Base-by-base conservation (phyloP, 495 filamentous ascomycete genomes). In the Aspergillus mulundensis region DNA sequence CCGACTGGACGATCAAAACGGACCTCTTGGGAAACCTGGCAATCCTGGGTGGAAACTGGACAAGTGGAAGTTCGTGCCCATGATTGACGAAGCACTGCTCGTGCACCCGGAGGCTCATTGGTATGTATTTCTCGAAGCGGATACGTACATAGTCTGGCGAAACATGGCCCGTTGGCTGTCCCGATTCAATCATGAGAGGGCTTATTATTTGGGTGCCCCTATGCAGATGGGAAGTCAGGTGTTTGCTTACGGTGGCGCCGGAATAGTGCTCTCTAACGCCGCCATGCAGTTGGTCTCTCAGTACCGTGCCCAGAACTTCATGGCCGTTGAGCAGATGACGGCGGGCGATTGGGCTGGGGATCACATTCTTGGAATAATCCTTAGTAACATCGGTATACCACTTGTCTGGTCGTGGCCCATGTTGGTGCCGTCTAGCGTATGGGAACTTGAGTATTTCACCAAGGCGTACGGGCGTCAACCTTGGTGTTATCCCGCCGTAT, bases 91-190 rank as follows among this genome's bases (percentile, higher is more conserved):
- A 40, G 70, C 76, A 6, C 70, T 70, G n/a, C 62, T 56, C 23
- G 63, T 39, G 25, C 62, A 61, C 7, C 81, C 82, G 3, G 58
- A 71, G 45, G 74, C 76, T 19, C 75, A 83, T 51, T 87, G 81
- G 79, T 87, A 84, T 62, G 61, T 85, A 28, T 83, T 84, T 54
- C 76, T 84, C 61, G 83, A 85, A 47, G 81, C 81, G 47, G 83
- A 85, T 64, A 80, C 82, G 12, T 83, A 81, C 59, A 73, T 85
- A 24, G 71, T 84, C 53, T 84, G 80, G 71, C 67, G 74, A 19
- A 84, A 80, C 59, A 58, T 84, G 30, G 64, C 78, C n/a, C 64
- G 67, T 20, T 83, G 80, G 69, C 63, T 84, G 34, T 60, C 66
- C 18, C 60, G 58, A 32, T 63, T 84, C 45, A 67, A 81, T 40